Evolutionary conservation across 164 flowering plant species (phyloP).

Genomic region (Brasenia schreberi): DNA sequence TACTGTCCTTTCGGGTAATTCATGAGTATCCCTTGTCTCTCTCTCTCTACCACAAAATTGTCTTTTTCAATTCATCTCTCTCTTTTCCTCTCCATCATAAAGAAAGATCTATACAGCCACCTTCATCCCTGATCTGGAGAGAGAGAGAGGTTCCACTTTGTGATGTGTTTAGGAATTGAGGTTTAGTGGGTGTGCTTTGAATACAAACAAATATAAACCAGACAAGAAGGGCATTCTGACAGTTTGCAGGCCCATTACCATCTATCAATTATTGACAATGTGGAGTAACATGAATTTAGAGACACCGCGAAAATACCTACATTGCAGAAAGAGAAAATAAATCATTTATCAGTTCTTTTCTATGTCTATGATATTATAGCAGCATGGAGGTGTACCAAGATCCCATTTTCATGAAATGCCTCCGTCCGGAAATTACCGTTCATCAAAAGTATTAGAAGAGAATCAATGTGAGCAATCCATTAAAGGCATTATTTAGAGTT

Average conservation of each 20-base stretch:
- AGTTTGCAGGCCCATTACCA: slow-evolving; percentile 2
- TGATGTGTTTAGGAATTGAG: not conserved
- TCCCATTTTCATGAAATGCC: too few species aligned
- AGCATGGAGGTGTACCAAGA: too few species aligned
- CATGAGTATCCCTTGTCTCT: slow-evolving; percentile 2
- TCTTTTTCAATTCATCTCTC: slow-evolving; percentile 16
- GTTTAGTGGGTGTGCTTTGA: not conserved
- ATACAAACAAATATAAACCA: slow-evolving; percentile 22
- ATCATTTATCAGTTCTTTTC: too few species aligned
- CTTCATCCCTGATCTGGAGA: not conserved
- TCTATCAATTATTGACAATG: slow-evolving; percentile 11
- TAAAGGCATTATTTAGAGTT: not conserved
- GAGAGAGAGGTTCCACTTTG: not conserved
- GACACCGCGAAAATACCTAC: not conserved
- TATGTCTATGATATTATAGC: too few species aligned
- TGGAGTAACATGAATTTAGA: not conserved
- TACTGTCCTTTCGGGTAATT: slow-evolving; percentile 5
- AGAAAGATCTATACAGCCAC: slow-evolving; percentile 2
- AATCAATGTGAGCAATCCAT: too few species aligned
- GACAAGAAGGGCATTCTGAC: slow-evolving; percentile 18
- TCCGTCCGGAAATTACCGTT: too few species aligned
- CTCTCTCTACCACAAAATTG: slow-evolving; percentile 13
- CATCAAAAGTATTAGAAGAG: too few species aligned
- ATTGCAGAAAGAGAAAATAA: too few species aligned
- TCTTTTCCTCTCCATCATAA: slow-evolving; percentile 8